Evolutionary conservation across 495 filamentous ascomycete species (phyloP).

Genomic region (Penicillium verhagenii): DNA sequence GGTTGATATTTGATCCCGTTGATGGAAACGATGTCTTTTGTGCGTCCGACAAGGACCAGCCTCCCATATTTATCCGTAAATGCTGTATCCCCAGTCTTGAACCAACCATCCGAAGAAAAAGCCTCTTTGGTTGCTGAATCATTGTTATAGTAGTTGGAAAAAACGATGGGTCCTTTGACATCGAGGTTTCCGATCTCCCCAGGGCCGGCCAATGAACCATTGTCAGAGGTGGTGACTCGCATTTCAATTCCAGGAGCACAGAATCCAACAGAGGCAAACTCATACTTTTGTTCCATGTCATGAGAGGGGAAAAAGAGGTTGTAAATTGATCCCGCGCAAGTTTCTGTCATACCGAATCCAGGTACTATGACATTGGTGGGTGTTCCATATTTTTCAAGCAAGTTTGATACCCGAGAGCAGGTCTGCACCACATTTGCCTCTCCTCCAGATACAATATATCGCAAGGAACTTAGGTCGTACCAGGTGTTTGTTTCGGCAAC

Average conservation of each 20-base stretch:
- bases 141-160: constrained; percentile 77
- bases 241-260: constrained; percentile 43
- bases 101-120: constrained; percentile 72
- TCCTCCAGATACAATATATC: constrained; percentile 38
- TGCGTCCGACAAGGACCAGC: constrained; percentile 51
- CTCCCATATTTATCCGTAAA: constrained; percentile 57
- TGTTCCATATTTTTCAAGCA: constrained; percentile 34
- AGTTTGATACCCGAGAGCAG: constrained; percentile 22
- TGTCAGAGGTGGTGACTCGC: constrained; percentile 25
- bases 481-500: too few species aligned
- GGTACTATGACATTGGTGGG: constrained; percentile 40
- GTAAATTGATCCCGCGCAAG: constrained; percentile 48
- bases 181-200: constrained; percentile 25
- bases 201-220: constrained; percentile 1
- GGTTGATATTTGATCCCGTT: constrained; percentile 51
- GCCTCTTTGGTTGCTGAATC: constrained; percentile 60
- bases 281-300: constrained; percentile 23
- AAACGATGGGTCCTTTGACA: constrained; percentile 59
- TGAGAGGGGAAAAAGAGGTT: constrained; percentile 33
- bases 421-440: constrained; percentile 38
- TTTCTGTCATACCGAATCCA: constrained; percentile 60
- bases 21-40: constrained; percentile 56
- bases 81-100: constrained; percentile 78
- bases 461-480: too few species aligned
- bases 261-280: constrained; percentile 39